Conservation (phyloP, 139 green algal genomes). For the Ostreobium quekettii region DNA sequence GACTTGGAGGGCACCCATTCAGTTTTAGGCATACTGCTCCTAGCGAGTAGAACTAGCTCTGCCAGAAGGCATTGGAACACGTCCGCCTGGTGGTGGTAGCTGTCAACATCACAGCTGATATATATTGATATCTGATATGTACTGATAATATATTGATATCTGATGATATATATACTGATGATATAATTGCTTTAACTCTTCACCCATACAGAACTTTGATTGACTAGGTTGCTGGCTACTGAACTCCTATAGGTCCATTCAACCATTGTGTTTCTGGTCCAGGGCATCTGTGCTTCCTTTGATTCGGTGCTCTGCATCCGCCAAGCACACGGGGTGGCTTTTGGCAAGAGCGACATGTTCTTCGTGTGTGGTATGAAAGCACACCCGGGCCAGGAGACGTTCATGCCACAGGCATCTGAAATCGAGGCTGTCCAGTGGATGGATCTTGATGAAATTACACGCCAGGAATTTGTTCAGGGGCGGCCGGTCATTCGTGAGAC, state of each 20-base stretch:
- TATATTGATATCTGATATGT: not conserved
- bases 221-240: not conserved
- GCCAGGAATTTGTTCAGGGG: conserved; percentile 10
- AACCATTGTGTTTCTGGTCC: too few relatives aligned
- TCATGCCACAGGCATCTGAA: conserved; percentile 1
- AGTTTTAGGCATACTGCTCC: too few relatives aligned
- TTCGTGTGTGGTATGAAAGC: conserved; percentile 19
- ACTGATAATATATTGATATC: not conserved
- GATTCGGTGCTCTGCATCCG: not conserved
- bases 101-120: not conserved
- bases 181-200: not conserved
- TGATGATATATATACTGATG: not conserved
- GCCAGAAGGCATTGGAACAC: not conserved
- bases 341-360: conserved; percentile 26
- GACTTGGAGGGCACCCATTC: too few relatives aligned
- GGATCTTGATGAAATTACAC: conserved; percentile 9
- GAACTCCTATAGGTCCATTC: too few relatives aligned
- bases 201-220: not conserved
- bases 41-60: too few relatives aligned
- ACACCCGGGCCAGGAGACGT: not conserved
- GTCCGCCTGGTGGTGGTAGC: not conserved
- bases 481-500: not conserved
- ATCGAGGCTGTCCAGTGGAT: conserved; percentile 14
- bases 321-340: conserved; percentile 20
- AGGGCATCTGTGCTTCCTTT: not conserved